Percentiles rank a stretch among this genome's conserved stretches.
Conservation (phyloP, 164 flowering plant genomes). For the Liriodendron chinense region DNA sequence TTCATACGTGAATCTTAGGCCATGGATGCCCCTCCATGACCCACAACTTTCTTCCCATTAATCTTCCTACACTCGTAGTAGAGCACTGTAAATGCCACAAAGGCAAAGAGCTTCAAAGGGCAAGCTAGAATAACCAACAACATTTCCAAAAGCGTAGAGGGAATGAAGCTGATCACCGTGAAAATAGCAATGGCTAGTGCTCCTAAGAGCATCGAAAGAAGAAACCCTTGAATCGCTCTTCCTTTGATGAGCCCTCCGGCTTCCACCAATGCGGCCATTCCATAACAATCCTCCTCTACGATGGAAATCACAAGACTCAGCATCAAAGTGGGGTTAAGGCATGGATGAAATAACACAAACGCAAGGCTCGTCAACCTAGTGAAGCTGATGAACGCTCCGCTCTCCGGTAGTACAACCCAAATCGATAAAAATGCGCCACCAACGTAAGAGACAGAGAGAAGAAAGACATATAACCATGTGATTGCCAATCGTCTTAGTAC, state of each 20-base stretch:
- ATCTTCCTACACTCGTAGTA: constrained; percentile 19
- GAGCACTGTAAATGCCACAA: constrained; percentile 18
- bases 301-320: constrained; percentile 16
- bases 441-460: neutral
- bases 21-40: neutral
- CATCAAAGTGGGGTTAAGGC: constrained; percentile 11
- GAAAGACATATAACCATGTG: constrained; percentile 18
- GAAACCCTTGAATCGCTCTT: constrained; percentile 19
- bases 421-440: neutral
- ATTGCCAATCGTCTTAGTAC: constrained; percentile 16
- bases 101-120: constrained; percentile 11
- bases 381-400: neutral
- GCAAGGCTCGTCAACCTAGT: neutral
- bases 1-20: too few relatives aligned
- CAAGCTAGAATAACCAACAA: constrained; percentile 1
- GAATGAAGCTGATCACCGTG: neutral
- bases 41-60: constrained; percentile 9
- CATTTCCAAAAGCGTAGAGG: neutral
- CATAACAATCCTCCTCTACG: constrained; percentile 11
- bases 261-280: constrained; percentile 12
- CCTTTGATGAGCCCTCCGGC: constrained; percentile 16
- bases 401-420: neutral
- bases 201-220: neutral
- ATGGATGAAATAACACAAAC: neutral
- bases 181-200: neutral